Conservation (phyloP, 805 yeast species). For the Sugiyamaella chiloensis region DNA sequence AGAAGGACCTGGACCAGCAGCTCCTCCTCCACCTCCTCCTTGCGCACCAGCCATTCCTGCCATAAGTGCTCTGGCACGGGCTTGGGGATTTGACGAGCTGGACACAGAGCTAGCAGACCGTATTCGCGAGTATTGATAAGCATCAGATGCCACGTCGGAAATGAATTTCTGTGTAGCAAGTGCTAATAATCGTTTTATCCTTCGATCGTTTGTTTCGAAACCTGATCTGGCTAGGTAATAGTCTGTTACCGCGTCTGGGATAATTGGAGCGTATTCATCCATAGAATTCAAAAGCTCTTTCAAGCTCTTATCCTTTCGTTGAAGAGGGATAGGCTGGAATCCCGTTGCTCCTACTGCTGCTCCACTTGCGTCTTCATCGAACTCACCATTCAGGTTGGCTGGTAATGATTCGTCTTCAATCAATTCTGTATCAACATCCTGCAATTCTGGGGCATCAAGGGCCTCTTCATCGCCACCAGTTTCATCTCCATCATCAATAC, state of each 20-base stretch:
- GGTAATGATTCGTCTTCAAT: conserved; percentile 25
- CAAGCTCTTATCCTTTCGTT: conserved; percentile 38
- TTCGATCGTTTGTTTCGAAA: conserved; percentile 70
- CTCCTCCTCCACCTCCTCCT: conserved; percentile 27
- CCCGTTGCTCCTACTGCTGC: conserved; percentile 25
- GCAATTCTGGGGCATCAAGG: conserved; percentile 7
- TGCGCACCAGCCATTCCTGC: conserved; percentile 52
- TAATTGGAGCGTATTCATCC: conserved; percentile 93
- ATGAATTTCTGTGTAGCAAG: conserved; percentile 95
- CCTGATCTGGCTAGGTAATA: conserved; percentile 86
- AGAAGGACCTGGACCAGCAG: conserved; percentile 35
- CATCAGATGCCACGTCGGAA: conserved; percentile 92
- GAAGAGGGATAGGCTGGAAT: conserved; percentile 23
- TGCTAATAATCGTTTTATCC: conserved; percentile 80
- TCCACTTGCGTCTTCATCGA: conserved; percentile 7
- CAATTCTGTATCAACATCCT: conserved; percentile 19
- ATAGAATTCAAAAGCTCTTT: conserved; percentile 81
- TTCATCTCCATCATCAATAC: conserved; percentile 9
- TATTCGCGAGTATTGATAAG: conserved; percentile 91
- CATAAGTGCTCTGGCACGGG: conserved; percentile 71
- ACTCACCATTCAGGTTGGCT: conserved; percentile 18
- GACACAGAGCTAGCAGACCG: conserved; percentile 86
- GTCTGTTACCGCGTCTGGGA: conserved; percentile 95
- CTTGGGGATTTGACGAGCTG: conserved; percentile 80
- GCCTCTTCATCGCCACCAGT: conserved; percentile 4